phyloP scores from a whole-genome alignment of 164 flowering plant genomes.

The Vitis rotundifolia region DNA sequence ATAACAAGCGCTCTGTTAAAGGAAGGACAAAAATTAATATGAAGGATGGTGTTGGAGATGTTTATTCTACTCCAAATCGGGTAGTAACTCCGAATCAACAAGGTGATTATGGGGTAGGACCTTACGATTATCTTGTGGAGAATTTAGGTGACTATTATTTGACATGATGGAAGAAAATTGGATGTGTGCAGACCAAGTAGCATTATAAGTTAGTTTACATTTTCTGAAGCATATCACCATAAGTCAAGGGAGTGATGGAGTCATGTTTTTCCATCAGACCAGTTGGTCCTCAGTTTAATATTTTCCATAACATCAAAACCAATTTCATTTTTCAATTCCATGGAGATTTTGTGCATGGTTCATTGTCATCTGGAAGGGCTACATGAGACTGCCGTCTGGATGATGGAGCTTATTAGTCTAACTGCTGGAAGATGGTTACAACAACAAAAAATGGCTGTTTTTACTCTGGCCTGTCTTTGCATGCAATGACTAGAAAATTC shows the following conservation, averaged over 20 bases:
- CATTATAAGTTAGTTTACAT: background rate
- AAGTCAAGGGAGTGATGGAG: constrained; percentile 8
- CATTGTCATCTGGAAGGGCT: constrained; percentile 18
- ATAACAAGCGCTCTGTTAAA: constrained; percentile 60
- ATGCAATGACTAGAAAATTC: too few relatives aligned
- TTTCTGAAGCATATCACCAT: constrained; percentile 14
- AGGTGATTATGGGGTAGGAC: constrained; percentile 41
- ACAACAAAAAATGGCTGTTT: constrained; percentile 8
- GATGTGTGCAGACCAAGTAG: constrained; percentile 2
- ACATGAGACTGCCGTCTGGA: constrained; percentile 16
- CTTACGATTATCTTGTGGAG: constrained; percentile 56
- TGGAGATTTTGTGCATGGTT: constrained; percentile 27
- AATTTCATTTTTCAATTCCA: constrained; percentile 18
- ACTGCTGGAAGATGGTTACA: constrained; percentile 15
- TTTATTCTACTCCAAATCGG: constrained; percentile 34
- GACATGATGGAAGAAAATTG: constrained; percentile 22
- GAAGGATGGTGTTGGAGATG: constrained; percentile 34
- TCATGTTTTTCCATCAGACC: constrained; percentile 1
- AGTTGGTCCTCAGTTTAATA: constrained; percentile 11
- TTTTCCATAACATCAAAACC: constrained; percentile 20
- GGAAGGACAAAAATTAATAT: constrained; percentile 44
- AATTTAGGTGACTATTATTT: constrained; percentile 48
- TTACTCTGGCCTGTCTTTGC: background rate
- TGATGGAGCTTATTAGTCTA: constrained; percentile 20
- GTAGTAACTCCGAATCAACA: constrained; percentile 37